phyloP scores from a whole-genome alignment of 805 yeast genomes.

The Zygosaccharomyces rouxii region DNA sequence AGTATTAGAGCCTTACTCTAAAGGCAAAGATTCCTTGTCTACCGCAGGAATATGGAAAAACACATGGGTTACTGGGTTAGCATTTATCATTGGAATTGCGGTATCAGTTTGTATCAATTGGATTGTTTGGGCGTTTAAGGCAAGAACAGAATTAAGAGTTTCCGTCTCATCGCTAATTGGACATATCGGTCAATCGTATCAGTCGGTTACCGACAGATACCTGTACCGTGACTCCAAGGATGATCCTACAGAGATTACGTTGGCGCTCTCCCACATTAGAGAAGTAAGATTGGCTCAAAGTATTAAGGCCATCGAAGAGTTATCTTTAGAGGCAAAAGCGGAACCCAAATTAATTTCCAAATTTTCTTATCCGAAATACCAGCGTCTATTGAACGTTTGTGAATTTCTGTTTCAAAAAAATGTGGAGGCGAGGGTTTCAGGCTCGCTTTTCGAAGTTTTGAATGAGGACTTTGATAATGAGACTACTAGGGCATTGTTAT shows the following conservation, averaged over 20 bases:
- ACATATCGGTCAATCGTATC: slow-evolving; percentile 45
- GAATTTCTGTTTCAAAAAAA: slow-evolving; percentile 40
- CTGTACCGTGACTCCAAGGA: slow-evolving; percentile 45
- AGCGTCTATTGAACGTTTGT: slow-evolving; percentile 36
- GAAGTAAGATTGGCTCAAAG: slow-evolving; percentile 47
- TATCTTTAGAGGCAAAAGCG: slow-evolving; percentile 35
- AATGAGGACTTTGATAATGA: slow-evolving; percentile 39
- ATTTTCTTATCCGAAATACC: slow-evolving; percentile 36
- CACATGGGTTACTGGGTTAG: slow-evolving; percentile 40
- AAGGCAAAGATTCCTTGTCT: slow-evolving; percentile 12
- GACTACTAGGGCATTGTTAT: slow-evolving; percentile 38
- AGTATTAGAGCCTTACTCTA: slow-evolving; percentile 33
- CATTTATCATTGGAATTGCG: slow-evolving; percentile 39
- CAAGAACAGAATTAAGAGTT: slow-evolving; percentile 40
- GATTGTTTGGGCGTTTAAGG: slow-evolving; percentile 47
- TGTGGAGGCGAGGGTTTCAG: slow-evolving; percentile 48
- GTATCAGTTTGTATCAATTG: slow-evolving; percentile 40
- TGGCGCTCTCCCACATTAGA: slow-evolving; percentile 42
- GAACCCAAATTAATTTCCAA: slow-evolving; percentile 38
- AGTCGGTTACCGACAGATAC: slow-evolving; percentile 45
- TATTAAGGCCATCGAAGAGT: slow-evolving; percentile 37
- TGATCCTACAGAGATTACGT: slow-evolving; percentile 43
- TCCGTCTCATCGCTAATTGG: slow-evolving; percentile 39
- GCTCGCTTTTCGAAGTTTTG: slow-evolving; percentile 44
- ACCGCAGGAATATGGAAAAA: slow-evolving; percentile 34